Evolutionary conservation across 2,329 filamentous ascomycete species (phyloP).

Genomic region (Colletotrichum lini): DNA sequence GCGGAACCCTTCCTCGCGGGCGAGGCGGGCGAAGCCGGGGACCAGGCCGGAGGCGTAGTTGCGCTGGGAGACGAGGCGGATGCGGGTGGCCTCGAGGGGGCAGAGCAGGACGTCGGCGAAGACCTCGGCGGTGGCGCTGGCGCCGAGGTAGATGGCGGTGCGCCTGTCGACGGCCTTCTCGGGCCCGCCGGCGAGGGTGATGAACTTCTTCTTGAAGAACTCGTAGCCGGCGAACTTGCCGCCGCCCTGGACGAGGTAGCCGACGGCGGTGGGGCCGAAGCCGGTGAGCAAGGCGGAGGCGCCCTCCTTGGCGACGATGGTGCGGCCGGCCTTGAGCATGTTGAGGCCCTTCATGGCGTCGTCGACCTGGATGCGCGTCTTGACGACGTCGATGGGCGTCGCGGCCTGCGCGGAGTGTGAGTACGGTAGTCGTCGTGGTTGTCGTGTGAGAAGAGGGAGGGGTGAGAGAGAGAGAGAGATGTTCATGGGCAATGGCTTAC

Average conservation of each 20-base stretch:
- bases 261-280: constrained; percentile 87
- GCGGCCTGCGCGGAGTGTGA: constrained; percentile 56
- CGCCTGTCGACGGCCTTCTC: constrained; percentile 60
- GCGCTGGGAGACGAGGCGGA: constrained; percentile 85
- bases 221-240: constrained; percentile 95
- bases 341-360: constrained; percentile 87
- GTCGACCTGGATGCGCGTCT: constrained; percentile 93
- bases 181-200: constrained; percentile 74
- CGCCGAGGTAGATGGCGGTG: constrained; percentile 78
- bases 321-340: constrained; percentile 83
- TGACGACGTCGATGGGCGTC: constrained; percentile 78
- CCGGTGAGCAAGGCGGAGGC: constrained; percentile 85
- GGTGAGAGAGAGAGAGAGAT: background rate
- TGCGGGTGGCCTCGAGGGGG: constrained; percentile 87
- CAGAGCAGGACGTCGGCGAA: constrained; percentile 87
- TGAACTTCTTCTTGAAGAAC: constrained; percentile 92
- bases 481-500: constrained; percentile 51
- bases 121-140: constrained; percentile 78
- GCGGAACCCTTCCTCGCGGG: constrained; percentile 80
- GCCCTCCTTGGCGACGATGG: constrained; percentile 85
- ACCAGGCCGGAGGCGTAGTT: constrained; percentile 81
- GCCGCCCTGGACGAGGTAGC: constrained; percentile 91
- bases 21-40: constrained; percentile 81
- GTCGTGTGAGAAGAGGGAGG: background rate
- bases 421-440: background rate